Evolutionary conservation across 1,139 yeast species (phyloP).

Genomic region (Trichomonascaceae sp.): DNA sequence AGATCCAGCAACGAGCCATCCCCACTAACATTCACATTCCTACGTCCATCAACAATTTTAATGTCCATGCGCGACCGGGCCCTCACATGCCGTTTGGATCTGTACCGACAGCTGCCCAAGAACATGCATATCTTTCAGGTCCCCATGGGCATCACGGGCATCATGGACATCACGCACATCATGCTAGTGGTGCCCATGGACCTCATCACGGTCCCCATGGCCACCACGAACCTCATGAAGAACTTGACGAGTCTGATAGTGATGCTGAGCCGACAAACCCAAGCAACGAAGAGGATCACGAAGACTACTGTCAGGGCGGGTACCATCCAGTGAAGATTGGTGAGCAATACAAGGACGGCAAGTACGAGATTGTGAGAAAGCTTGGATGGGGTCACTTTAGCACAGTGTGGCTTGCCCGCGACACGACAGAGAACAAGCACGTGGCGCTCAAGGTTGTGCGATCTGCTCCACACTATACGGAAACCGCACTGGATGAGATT

Average conservation of each 20-base stretch:
- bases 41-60: too few relatives aligned
- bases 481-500: constrained; percentile 80
- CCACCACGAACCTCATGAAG: too few relatives aligned
- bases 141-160: too few relatives aligned
- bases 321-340: constrained; percentile 78
- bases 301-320: constrained; percentile 72
- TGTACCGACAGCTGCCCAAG: too few relatives aligned
- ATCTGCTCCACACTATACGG: constrained; percentile 54
- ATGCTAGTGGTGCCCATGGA: not conserved
- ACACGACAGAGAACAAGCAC: constrained; percentile 34
- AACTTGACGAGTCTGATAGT: constrained; percentile 33
- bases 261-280: constrained; percentile 9
- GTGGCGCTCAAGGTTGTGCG: constrained; percentile 81
- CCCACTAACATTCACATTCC: too few relatives aligned
- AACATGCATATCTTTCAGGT: too few relatives aligned
- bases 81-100: too few relatives aligned
- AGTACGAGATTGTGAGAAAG: constrained; percentile 60
- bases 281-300: constrained; percentile 49
- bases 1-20: too few relatives aligned
- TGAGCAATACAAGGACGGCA: constrained; percentile 44
- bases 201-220: not conserved
- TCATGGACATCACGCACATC: constrained; percentile 1
- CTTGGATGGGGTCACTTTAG: constrained; percentile 90
- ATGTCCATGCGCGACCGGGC: too few relatives aligned
- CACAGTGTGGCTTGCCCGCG: constrained; percentile 78